Evolutionary conservation across 306 rosid species (phyloP).

Genomic region (Vachellia collinsii): DNA sequence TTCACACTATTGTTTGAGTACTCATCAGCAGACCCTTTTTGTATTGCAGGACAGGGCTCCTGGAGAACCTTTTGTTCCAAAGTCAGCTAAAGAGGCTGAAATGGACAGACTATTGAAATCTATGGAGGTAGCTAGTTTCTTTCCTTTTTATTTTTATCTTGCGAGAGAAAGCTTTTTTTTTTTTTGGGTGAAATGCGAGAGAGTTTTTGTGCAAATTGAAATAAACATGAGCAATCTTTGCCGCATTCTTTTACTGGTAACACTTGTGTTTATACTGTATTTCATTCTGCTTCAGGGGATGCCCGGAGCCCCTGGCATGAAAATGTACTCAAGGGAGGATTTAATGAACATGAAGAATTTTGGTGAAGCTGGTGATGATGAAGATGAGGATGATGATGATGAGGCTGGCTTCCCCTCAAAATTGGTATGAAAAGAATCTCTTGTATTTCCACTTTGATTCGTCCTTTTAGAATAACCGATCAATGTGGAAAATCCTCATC

Average conservation of each 20-base stretch:
- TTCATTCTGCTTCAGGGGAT: slow-evolving; percentile 68
- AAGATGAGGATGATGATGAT: slow-evolving; percentile 44
- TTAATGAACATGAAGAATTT: slow-evolving; percentile 55
- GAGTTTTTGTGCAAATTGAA: slow-evolving; percentile 5
- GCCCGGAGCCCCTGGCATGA: slow-evolving; percentile 99
- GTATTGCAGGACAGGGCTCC: slow-evolving; percentile 74
- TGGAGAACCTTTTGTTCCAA: slow-evolving; percentile 85
- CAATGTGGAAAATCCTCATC: background rate
- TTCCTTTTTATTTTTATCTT: background rate
- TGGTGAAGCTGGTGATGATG: slow-evolving; percentile 66
- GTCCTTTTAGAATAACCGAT: slow-evolving; percentile 6
- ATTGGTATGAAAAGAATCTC: slow-evolving; percentile 9
- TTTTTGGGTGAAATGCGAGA: too few relatives aligned
- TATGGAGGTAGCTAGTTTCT: slow-evolving; percentile 72
- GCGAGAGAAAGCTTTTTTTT: background rate
- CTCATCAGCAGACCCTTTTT: slow-evolving; percentile 23
- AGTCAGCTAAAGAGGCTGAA: slow-evolving; percentile 91
- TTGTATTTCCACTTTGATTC: background rate
- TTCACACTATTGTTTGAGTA: slow-evolving; percentile 24
- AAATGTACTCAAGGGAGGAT: slow-evolving; percentile 48
- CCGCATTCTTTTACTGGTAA: background rate
- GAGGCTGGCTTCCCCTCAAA: slow-evolving; percentile 41
- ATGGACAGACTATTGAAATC: slow-evolving; percentile 90
- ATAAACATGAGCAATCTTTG: slow-evolving; percentile 1
- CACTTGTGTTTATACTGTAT: slow-evolving; percentile 26